Percentiles rank a stretch among this genome's conserved stretches.
Evolutionary conservation across 1,284 basidiomycete genomes (phyloP).

Genomic region (Neolentinus lepideus): DNA sequence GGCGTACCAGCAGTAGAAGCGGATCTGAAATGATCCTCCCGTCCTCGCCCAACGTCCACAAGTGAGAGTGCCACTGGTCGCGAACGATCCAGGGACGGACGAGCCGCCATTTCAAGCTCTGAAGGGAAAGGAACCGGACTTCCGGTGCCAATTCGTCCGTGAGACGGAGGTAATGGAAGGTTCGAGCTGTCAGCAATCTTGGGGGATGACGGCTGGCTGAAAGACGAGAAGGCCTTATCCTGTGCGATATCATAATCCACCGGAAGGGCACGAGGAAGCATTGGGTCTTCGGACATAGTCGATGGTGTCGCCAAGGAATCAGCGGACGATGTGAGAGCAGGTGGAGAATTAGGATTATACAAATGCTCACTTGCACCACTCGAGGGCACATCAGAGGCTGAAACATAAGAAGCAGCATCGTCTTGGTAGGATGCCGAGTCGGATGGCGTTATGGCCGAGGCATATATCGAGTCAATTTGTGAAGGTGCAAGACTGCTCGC

Average conservation of each 20-base stretch:
- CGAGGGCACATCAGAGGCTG: constrained; percentile 24
- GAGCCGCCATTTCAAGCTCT: neutral
- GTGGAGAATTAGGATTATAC: constrained; percentile 25
- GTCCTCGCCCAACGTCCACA: constrained; percentile 12
- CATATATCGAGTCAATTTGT: neutral
- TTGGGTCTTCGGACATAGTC: constrained; percentile 30
- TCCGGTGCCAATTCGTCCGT: constrained; percentile 12
- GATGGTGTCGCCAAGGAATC: constrained; percentile 38
- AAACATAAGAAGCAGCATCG: constrained; percentile 23
- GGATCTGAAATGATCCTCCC: constrained; percentile 8
- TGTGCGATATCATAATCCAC: constrained; percentile 16
- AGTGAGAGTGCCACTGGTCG: neutral
- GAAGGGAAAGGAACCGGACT: constrained; percentile 5
- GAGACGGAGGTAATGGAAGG: constrained; percentile 19
- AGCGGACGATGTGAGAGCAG: constrained; percentile 36
- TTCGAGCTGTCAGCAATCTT: constrained; percentile 20
- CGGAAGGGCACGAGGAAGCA: constrained; percentile 19
- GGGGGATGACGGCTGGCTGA: constrained; percentile 15
- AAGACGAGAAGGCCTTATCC: constrained; percentile 7
- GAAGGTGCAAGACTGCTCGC: neutral
- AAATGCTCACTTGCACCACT: constrained; percentile 26
- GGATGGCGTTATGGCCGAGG: neutral
- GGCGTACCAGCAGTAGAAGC: constrained; percentile 4
- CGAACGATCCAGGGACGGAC: constrained; percentile 2
- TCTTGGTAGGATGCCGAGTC: constrained; percentile 7